Percentiles rank a stretch among this genome's conserved stretches.
Conservation (phyloP, 768 basidiomycete species). For the Rhodocollybia butyracea region DNA sequence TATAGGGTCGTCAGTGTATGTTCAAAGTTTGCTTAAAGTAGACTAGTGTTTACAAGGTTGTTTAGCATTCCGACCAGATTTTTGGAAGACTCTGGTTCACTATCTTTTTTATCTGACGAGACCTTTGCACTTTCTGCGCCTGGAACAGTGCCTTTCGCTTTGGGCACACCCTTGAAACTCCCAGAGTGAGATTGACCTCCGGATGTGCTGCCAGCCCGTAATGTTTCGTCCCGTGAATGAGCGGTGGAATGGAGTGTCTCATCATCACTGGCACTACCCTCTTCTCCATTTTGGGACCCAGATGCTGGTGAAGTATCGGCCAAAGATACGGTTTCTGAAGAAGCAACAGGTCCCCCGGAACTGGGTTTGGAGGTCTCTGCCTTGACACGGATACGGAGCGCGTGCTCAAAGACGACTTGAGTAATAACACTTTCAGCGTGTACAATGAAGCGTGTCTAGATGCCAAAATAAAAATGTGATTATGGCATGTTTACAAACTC, state of each 20-base stretch:
- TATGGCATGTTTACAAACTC: not conserved
- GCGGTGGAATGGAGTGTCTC: slow-evolving; percentile 1
- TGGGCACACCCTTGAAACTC: not conserved
- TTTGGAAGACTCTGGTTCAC: slow-evolving; percentile 8
- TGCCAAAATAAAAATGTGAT: not conserved
- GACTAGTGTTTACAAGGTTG: slow-evolving; percentile 54
- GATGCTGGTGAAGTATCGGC: not conserved
- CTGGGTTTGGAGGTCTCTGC: slow-evolving; percentile 22
- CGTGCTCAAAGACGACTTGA: slow-evolving; percentile 23
- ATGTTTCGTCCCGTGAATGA: not conserved
- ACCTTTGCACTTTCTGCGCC: not conserved
- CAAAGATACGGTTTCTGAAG: not conserved
- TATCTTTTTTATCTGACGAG: not conserved
- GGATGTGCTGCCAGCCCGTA: not conserved
- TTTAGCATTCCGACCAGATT: slow-evolving; percentile 51
- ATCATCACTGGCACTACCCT: not conserved
- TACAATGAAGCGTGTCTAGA: slow-evolving; percentile 16
- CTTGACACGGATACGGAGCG: slow-evolving; percentile 49
- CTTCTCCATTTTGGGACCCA: not conserved
- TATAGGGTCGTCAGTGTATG: slow-evolving; percentile 66
- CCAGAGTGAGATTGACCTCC: slow-evolving; percentile 1
- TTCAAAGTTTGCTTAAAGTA: slow-evolving; percentile 69
- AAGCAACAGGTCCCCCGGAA: not conserved
- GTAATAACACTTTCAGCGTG: slow-evolving; percentile 21
- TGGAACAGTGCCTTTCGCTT: not conserved